phyloP scores from a whole-genome alignment of 2,329 filamentous ascomycete species.

The Beauveria caledonica region DNA sequence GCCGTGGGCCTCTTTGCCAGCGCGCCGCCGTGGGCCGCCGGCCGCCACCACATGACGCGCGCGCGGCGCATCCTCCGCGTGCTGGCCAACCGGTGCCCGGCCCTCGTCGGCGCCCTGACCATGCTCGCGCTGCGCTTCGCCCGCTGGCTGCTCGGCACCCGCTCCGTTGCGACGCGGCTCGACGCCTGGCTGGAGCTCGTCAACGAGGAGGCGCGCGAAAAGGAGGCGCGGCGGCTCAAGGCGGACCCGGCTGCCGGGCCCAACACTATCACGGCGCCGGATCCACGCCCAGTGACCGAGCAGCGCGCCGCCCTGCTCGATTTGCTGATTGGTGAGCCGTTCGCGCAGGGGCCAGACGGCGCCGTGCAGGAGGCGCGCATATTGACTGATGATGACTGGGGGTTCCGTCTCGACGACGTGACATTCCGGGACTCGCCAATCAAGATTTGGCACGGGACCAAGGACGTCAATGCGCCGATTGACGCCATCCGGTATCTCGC shows the following conservation, averaged over 20 bases:
- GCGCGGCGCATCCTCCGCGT: constrained; percentile 15
- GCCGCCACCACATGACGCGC: constrained; percentile 22
- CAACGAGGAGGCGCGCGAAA: constrained; percentile 12
- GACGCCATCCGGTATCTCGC: constrained; percentile 29
- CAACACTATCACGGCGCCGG: constrained; percentile 2
- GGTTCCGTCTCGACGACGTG: constrained; percentile 23
- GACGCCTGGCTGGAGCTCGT: constrained; percentile 18
- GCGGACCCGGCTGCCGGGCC: not conserved
- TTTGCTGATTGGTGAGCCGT: constrained; percentile 23
- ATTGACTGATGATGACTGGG: constrained; percentile 21
- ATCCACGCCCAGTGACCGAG: constrained; percentile 13
- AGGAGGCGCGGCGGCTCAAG: constrained; percentile 10
- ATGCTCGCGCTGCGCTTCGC: constrained; percentile 16
- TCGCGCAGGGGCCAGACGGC: constrained; percentile 20
- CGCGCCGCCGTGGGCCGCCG: constrained; percentile 26
- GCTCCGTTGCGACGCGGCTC: constrained; percentile 15
- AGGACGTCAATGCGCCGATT: constrained; percentile 25
- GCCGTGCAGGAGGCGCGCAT: constrained; percentile 23
- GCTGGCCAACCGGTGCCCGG: constrained; percentile 19
- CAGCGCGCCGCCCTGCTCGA: constrained; percentile 21
- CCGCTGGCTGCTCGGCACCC: constrained; percentile 15
- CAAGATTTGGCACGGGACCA: constrained; percentile 25
- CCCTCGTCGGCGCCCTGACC: constrained; percentile 14
- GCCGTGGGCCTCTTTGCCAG: constrained; percentile 30
- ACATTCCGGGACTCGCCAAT: constrained; percentile 16